Evolutionary conservation across 1,139 yeast genomes (phyloP), one percentile per base, ranked within the genome.

Genomic region (Candida dubliniensis): DNA sequence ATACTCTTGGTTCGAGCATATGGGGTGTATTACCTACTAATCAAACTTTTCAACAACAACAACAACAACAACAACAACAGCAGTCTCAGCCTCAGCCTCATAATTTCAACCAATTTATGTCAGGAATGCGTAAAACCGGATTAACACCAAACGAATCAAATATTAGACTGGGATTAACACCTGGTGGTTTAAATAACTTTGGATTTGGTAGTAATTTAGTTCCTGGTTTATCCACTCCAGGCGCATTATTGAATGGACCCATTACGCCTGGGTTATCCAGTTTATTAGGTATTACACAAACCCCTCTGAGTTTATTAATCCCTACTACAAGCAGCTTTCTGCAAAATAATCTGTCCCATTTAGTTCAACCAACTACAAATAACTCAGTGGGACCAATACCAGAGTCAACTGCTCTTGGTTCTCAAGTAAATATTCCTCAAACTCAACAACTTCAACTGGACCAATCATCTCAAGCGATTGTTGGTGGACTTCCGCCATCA

Each of bases 131-230:
- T 30, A 76, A 82, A 52, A 70, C 84, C 0, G 90, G 88, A 0
- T 64, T 84, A 36, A 82, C 89, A 0, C 89, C 91, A 5, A 84
- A 81, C 59, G 90, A 84, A 56, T 79, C 86, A 4, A 74, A 79
- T 43, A 50, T 84, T 38, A 70, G 93, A 48, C 72, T 87, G 0
- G 91, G 91, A 0, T 60, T 84, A 31, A 82, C 90, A 0, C 76
- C 77, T 2, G 75, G 76, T 0, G 67, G 67, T 1, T 48, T 60
- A 36, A 56, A 50, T 40, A 61, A 58, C 36, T 69, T 69, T 51
- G 63, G 63, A n/a, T 69, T 70, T 50, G 68, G 61, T 24, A 59
- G 56, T 41, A 70, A 47, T 44, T 38, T 45, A 31, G 47, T 40
- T 9, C 73, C 71, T 1, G 78, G 77, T 1, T 52, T 73, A 25